Percentiles rank a stretch among this genome's conserved stretches.
Conservation (phyloP, 352 stramenopile genomes). For the Phytophthora idaei region DNA sequence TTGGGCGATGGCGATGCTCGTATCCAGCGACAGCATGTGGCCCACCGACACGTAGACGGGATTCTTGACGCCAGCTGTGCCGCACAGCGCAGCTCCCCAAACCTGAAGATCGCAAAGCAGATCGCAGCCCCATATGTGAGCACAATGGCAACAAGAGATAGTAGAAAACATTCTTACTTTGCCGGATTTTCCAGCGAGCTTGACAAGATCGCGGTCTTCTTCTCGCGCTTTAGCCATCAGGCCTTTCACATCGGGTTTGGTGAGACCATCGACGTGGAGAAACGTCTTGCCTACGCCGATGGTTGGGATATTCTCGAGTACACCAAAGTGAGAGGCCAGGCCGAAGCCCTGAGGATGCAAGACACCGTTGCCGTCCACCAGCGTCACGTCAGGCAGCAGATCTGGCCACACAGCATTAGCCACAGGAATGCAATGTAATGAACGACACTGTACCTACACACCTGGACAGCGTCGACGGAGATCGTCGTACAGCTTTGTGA, state of each 20-base stretch:
- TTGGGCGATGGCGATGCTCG: conserved; percentile 59
- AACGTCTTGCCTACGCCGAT: conserved; percentile 93
- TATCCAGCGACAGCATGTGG: conserved; percentile 68
- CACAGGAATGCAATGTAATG: neutral
- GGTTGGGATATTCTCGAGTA: conserved; percentile 88
- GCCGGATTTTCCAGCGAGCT: conserved; percentile 64
- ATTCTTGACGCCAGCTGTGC: conserved; percentile 66
- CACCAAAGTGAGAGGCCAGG: conserved; percentile 93
- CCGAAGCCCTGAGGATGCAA: conserved; percentile 92
- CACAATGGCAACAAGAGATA: conserved; percentile 2
- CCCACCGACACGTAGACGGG: conserved; percentile 88
- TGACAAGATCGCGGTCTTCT: conserved; percentile 39
- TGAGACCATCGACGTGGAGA: conserved; percentile 89
- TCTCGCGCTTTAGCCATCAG: conserved; percentile 53
- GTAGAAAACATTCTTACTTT: conserved; percentile 32
- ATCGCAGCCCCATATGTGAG: conserved; percentile 4
- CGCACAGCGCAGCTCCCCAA: conserved; percentile 80
- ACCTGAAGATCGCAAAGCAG: conserved; percentile 37
- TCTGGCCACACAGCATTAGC: conserved; percentile 35
- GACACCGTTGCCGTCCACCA: conserved; percentile 93
- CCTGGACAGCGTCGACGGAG: conserved; percentile 56
- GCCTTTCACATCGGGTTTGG: conserved; percentile 64
- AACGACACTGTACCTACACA: conserved; percentile 17
- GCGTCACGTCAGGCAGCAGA: conserved; percentile 80
- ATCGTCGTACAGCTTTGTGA: conserved; percentile 73